Percentiles rank a stretch among this genome's conserved stretches.
phyloP scores from a whole-genome alignment of 306 rosid genomes.

The Lupinus albus region DNA sequence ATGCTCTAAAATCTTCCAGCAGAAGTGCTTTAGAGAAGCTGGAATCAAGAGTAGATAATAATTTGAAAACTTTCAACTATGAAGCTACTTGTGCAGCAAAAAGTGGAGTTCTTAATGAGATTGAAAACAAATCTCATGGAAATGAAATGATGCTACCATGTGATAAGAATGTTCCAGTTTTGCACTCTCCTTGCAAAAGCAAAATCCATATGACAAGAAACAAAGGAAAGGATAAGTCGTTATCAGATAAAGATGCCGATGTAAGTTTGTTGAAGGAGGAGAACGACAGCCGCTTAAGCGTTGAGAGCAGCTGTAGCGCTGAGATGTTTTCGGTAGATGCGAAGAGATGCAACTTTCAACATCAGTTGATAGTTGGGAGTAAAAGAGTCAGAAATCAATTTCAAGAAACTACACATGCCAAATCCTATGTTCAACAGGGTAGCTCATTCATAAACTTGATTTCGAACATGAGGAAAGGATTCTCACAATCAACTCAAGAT shows the following conservation, averaged over 20 bases:
- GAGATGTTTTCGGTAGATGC: slow-evolving; percentile 46
- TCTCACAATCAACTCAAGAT: slow-evolving; percentile 52
- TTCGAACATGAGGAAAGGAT: slow-evolving; percentile 74
- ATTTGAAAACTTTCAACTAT: slow-evolving; percentile 42
- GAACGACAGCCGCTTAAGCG: slow-evolving; percentile 55
- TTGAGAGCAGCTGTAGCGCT: slow-evolving; percentile 63
- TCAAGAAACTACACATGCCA: slow-evolving; percentile 47
- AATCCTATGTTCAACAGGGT: slow-evolving; percentile 48
- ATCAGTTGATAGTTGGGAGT: slow-evolving; percentile 51
- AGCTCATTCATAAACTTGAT: slow-evolving; percentile 91
- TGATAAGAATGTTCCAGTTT: slow-evolving; percentile 37
- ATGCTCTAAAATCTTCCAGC: slow-evolving; percentile 40
- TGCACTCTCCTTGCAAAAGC: slow-evolving; percentile 48
- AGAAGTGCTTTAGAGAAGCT: slow-evolving; percentile 43
- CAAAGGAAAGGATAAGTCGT: slow-evolving; percentile 62
- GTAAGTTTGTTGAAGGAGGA: slow-evolving; percentile 46
- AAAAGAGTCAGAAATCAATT: slow-evolving; percentile 55
- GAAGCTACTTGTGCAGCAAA: slow-evolving; percentile 43
- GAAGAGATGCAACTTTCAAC: slow-evolving; percentile 60
- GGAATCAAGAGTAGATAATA: slow-evolving; percentile 65
- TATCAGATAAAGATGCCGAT: slow-evolving; percentile 50
- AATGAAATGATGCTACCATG: slow-evolving; percentile 34
- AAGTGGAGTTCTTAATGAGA: slow-evolving; percentile 24
- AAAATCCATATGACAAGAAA: slow-evolving; percentile 38
- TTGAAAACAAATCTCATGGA: slow-evolving; percentile 39